These are phyloP conservation scores for Saturnispora gosingensis DNA, from an alignment of 805 yeast species.

Conservation along the genomic window DNA sequence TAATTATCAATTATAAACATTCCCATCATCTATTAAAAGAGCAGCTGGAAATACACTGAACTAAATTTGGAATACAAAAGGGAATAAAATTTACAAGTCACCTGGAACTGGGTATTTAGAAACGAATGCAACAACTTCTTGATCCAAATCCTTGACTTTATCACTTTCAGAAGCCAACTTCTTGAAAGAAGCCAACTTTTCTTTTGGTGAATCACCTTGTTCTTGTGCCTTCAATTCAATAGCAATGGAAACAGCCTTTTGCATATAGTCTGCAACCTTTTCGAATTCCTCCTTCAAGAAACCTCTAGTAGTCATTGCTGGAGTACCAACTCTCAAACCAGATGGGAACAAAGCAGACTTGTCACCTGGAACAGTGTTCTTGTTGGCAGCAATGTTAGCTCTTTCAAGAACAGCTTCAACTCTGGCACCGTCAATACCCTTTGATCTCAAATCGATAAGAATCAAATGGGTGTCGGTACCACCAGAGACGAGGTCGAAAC, in stretches of 20 bases:
- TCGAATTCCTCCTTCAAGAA: conserved; percentile 79
- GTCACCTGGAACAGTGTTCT: conserved; percentile 97
- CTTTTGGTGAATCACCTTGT: conserved; percentile 49
- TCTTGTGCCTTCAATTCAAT: conserved; percentile 49
- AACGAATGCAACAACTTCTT: conserved; percentile 67
- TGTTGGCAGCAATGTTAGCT: conserved; percentile 91
- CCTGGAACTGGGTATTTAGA: conserved; percentile 83
- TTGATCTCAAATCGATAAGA: conserved; percentile 77
- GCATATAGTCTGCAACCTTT: conserved; percentile 72
- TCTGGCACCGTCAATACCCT: conserved; percentile 94
- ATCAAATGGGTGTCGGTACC: conserved; percentile 99
- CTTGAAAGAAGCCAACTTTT: conserved; percentile 61
- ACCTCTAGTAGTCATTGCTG: conserved; percentile 98
- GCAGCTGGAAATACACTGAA: neutral
- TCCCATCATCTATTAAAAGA: neutral
- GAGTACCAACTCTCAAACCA: conserved; percentile 96
- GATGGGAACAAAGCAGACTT: conserved; percentile 94
- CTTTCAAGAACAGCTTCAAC: conserved; percentile 92
- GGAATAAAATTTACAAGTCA: conserved; percentile 35
- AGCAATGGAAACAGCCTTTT: conserved; percentile 65
- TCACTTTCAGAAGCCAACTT: conserved; percentile 53
- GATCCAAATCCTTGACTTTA: conserved; percentile 50
- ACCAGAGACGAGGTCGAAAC: conserved; percentile 77
- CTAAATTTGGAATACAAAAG: neutral
- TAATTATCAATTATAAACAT: no score